A percentile compares a stretch with the other conserved stretches of the same genome.
Conservation (phyloP, 148 eudicot genomes). For the Amaranthus cruentus region DNA sequence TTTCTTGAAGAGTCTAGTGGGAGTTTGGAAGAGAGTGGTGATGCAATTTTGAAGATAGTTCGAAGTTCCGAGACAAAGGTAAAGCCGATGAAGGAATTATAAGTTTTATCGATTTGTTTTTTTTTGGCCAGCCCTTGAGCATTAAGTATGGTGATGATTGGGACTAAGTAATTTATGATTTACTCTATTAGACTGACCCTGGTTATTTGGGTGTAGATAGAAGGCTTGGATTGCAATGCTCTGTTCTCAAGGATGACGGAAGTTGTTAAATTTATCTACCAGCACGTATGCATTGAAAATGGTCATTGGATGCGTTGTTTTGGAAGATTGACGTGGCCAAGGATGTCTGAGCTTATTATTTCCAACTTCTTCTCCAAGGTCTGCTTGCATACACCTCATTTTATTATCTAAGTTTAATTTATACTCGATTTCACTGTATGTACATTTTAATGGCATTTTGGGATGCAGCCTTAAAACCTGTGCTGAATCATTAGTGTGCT, state of each 20-base stretch:
- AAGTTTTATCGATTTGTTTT: neutral
- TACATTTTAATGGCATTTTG: neutral
- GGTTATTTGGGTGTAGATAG: constrained; percentile 38
- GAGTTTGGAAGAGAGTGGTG: constrained; percentile 29
- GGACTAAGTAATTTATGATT: neutral
- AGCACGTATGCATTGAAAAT: constrained; percentile 55
- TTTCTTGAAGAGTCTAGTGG: constrained; percentile 43
- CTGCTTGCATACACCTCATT: constrained; percentile 13
- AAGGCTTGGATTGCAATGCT: constrained; percentile 45
- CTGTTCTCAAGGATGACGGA: constrained; percentile 54
- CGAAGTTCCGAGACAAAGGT: constrained; percentile 51
- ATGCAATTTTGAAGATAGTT: constrained; percentile 54
- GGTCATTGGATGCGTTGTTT: constrained; percentile 74
- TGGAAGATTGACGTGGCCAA: constrained; percentile 96
- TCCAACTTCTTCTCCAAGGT: constrained; percentile 85
- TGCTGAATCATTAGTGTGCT: neutral
- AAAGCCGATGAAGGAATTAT: neutral
- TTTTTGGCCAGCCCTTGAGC: neutral
- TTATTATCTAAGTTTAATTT: neutral
- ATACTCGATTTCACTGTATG: neutral
- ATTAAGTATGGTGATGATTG: neutral
- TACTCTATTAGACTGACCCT: neutral
- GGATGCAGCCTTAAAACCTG: neutral
- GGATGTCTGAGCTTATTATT: constrained; percentile 89
- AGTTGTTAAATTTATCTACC: constrained; percentile 56